A percentile compares a stretch with the other conserved stretches of the same genome.
phyloP scores from a whole-genome alignment of 2,329 filamentous ascomycete genomes.

The Aureobasidium sp. region DNA sequence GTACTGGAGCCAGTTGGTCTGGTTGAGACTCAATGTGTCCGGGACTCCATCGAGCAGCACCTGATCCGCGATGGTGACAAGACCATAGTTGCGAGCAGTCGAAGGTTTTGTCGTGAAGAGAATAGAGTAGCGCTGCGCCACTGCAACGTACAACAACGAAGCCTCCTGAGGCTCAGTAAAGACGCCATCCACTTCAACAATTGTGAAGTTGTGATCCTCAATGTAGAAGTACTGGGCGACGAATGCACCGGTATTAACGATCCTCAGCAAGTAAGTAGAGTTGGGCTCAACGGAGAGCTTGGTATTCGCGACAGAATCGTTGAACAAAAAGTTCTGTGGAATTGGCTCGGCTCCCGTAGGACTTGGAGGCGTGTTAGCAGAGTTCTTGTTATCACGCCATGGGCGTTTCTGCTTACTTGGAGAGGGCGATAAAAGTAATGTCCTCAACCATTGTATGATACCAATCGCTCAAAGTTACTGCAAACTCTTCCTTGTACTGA shows the following conservation, averaged over 20 bases:
- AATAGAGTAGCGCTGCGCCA: conserved; percentile 65
- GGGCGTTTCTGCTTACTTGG: conserved; percentile 33
- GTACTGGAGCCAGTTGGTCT: conserved; percentile 51
- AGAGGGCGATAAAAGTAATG: conserved; percentile 42
- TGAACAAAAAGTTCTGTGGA: conserved; percentile 58
- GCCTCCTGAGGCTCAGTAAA: conserved; percentile 54
- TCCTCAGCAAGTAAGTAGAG: conserved; percentile 56
- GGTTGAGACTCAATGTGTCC: conserved; percentile 57
- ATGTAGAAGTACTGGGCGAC: conserved; percentile 60
- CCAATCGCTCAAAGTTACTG: conserved; percentile 65
- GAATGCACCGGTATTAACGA: conserved; percentile 65
- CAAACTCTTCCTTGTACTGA: conserved; percentile 53
- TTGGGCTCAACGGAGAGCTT: conserved; percentile 42
- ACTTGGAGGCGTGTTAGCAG: not conserved
- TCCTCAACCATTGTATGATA: conserved; percentile 56
- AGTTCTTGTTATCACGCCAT: not conserved
- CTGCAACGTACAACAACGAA: conserved; percentile 57
- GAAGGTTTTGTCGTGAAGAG: conserved; percentile 55
- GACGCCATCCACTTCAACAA: conserved; percentile 66
- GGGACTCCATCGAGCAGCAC: conserved; percentile 61
- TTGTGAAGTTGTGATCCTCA: conserved; percentile 57
- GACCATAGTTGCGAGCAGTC: conserved; percentile 51
- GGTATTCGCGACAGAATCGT: conserved; percentile 47
- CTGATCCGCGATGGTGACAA: conserved; percentile 34
- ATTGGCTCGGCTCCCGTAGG: conserved; percentile 51